A percentile compares a stretch with the other conserved stretches of the same genome.
phyloP scores from a whole-genome alignment of 2,329 filamentous ascomycete genomes.

The Penicillium sp. region DNA sequence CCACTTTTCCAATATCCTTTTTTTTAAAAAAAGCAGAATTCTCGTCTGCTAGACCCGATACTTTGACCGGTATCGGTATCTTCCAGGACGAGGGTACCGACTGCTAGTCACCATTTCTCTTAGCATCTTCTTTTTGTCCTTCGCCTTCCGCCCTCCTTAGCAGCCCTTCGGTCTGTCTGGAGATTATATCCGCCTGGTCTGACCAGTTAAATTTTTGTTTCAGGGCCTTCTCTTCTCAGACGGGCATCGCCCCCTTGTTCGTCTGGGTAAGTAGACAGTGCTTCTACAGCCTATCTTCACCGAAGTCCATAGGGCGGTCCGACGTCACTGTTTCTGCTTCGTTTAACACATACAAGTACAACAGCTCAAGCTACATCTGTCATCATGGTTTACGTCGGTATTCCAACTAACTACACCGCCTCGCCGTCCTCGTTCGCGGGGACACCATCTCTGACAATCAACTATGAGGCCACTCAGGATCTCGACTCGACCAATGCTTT shows the following conservation, averaged over 20 bases:
- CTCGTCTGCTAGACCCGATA: constrained; percentile 84
- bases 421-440: constrained; percentile 73
- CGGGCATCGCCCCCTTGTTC: constrained; percentile 83
- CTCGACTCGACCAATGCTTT: constrained; percentile 95
- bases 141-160: constrained; percentile 88
- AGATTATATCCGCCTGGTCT: constrained; percentile 66
- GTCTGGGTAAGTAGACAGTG: constrained; percentile 96
- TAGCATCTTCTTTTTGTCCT: constrained; percentile 70
- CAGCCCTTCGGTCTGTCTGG: constrained; percentile 54
- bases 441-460: constrained; percentile 91
- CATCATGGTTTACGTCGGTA: constrained; percentile 76
- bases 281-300: constrained; percentile 59
- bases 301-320: constrained; percentile 22
- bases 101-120: constrained; percentile 81
- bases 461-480: constrained; percentile 88
- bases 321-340: constrained; percentile 18
- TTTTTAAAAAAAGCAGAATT: constrained; percentile 52
- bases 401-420: constrained; percentile 76
- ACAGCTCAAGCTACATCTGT: constrained; percentile 21
- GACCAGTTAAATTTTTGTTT: constrained; percentile 72
- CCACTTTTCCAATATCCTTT: constrained; percentile 15
- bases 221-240: constrained; percentile 97
- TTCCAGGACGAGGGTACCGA: constrained; percentile 61
- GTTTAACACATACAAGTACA: constrained; percentile 10
- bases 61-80: constrained; percentile 79